Conservation (phyloP, 2,329 filamentous ascomycete species). For the Monosporascus cannonballus region DNA sequence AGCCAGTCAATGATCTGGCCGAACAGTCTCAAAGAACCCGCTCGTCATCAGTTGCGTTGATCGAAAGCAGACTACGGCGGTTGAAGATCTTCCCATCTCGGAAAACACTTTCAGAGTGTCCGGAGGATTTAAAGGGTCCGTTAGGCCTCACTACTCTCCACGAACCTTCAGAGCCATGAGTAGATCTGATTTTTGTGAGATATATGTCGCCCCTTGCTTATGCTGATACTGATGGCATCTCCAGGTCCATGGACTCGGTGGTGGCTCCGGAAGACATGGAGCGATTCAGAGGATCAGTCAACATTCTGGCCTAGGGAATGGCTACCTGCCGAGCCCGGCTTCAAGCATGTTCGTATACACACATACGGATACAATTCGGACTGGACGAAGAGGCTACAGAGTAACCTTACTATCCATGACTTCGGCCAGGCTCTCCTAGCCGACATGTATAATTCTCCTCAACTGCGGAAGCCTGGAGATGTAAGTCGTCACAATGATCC, state of each 20-base stretch:
- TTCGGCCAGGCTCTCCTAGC: conserved; percentile 13
- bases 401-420: conserved; percentile 12
- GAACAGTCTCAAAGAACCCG: no score
- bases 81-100: no score
- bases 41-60: no score
- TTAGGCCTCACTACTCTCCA: neutral
- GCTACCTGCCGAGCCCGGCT: conserved; percentile 10
- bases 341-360: conserved; percentile 9
- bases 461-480: conserved; percentile 10
- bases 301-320: conserved; percentile 12
- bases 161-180: neutral
- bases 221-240: neutral
- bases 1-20: no score
- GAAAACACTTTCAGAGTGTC: neutral
- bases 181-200: neutral
- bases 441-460: conserved; percentile 13
- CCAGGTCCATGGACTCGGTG: conserved; percentile 9
- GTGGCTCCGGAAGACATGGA: conserved; percentile 14
- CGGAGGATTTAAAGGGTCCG: neutral
- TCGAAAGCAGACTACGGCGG: no score
- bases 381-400: conserved; percentile 5
- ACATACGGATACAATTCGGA: conserved; percentile 12
- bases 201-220: neutral
- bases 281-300: conserved; percentile 1
- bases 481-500: neutral